phyloP scores from a whole-genome alignment of 768 basidiomycete genomes.

The Mycena vulgaris region DNA sequence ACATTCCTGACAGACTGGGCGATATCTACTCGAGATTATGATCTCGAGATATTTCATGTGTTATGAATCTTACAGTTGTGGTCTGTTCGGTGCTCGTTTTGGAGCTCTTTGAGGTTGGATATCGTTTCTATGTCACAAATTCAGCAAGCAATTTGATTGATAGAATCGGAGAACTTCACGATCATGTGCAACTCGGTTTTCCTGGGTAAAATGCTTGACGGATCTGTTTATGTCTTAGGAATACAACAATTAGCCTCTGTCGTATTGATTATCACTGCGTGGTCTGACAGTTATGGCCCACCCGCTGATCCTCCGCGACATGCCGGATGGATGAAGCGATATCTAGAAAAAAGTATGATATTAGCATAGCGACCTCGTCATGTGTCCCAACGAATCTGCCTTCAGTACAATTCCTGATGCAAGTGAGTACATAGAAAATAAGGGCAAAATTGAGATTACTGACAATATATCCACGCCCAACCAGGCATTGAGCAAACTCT shows the following conservation, averaged over 20 bases:
- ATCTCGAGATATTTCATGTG: background rate
- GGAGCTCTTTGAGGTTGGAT: background rate
- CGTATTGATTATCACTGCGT: background rate
- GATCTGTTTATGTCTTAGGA: too few species aligned
- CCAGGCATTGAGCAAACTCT: constrained; percentile 1
- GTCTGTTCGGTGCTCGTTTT: background rate
- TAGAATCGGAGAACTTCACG: too few species aligned
- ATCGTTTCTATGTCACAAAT: background rate
- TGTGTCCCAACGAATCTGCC: too few species aligned
- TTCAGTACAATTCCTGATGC: too few species aligned
- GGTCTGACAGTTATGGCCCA: background rate
- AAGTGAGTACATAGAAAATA: background rate
- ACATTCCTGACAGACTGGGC: background rate
- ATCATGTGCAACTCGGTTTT: too few species aligned
- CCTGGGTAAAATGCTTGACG: too few species aligned
- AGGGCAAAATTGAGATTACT: too few species aligned
- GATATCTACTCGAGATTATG: background rate
- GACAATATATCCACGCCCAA: background rate
- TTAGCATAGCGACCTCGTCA: too few species aligned
- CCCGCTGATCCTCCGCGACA: background rate
- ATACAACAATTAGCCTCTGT: too few species aligned
- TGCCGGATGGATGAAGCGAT: background rate
- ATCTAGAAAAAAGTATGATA: background rate
- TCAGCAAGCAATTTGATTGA: too few species aligned
- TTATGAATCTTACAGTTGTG: background rate